phyloP scores from a whole-genome alignment of 2,329 filamentous ascomycete species.

The Laburnicola sp. region DNA sequence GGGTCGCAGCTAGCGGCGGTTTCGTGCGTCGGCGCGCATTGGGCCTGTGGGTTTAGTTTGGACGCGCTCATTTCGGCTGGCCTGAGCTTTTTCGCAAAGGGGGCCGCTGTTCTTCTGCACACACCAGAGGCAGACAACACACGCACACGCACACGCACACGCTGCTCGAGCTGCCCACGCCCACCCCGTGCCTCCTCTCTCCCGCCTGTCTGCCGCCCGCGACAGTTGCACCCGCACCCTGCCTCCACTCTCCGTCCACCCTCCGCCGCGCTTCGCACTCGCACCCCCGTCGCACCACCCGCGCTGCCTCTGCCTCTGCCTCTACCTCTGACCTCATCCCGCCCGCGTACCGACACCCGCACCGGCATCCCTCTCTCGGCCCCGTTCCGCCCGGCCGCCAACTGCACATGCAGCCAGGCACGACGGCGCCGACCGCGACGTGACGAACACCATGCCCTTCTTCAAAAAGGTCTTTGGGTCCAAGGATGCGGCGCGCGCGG shows the following conservation, averaged over 20 bases:
- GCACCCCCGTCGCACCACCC: conserved; percentile 4
- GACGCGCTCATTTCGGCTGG: conserved; percentile 16
- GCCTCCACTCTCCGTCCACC: not conserved
- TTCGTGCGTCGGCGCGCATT: conserved; percentile 17
- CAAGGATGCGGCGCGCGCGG: conserved; percentile 38
- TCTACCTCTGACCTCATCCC: conserved; percentile 9
- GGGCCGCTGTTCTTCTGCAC: not conserved
- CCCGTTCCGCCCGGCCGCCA: conserved; percentile 15
- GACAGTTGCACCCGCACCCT: not conserved
- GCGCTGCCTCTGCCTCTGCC: not conserved
- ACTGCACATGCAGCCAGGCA: conserved; percentile 27
- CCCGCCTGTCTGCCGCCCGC: not conserved
- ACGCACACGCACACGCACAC: not conserved
- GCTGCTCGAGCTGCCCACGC: not conserved
- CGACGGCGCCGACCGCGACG: conserved; percentile 21
- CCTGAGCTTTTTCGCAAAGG: conserved; percentile 18
- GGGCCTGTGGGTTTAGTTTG: conserved; percentile 13
- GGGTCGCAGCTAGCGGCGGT: conserved; percentile 5
- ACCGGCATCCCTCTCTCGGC: conserved; percentile 8
- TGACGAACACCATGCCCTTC: conserved; percentile 38
- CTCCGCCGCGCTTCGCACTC: not conserved
- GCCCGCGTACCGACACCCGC: conserved; percentile 13
- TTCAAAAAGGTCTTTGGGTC: conserved; percentile 46
- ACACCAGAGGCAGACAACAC: not conserved
- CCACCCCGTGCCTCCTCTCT: not conserved